A percentile compares a stretch with the other conserved stretches of the same genome.
phyloP scores from a whole-genome alignment of 1,284 basidiomycete species.

The Pascua sp. region DNA sequence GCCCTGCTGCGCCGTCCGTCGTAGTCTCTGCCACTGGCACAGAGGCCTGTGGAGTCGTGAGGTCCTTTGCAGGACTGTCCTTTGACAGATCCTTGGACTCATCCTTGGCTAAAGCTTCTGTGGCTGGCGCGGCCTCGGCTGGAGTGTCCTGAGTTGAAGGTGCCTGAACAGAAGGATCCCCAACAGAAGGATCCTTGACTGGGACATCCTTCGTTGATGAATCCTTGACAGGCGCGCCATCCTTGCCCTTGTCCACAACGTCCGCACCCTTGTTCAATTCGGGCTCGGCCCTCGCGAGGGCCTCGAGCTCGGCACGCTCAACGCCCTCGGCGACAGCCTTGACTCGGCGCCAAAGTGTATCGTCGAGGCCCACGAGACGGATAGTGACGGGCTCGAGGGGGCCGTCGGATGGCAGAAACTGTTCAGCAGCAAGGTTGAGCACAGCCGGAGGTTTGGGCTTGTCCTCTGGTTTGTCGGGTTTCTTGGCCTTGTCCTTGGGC shows the following conservation, averaged over 20 bases:
- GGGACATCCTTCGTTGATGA: neutral
- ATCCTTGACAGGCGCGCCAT: neutral
- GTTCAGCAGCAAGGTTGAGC: conserved; percentile 35
- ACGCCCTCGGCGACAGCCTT: conserved; percentile 28
- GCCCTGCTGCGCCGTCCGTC: neutral
- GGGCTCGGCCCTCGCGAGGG: conserved; percentile 25
- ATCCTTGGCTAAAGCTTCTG: neutral
- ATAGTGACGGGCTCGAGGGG: conserved; percentile 35
- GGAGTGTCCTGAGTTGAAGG: neutral
- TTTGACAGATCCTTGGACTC: no score
- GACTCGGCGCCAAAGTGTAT: conserved; percentile 33
- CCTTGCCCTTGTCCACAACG: neutral
- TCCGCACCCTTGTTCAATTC: conserved; percentile 16
- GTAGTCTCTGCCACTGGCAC: no score
- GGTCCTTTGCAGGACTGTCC: no score
- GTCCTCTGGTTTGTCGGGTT: neutral
- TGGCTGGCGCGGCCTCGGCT: neutral
- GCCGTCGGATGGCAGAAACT: conserved; percentile 29
- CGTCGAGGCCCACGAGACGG: conserved; percentile 29
- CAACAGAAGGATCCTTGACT: no score
- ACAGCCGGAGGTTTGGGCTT: conserved; percentile 6
- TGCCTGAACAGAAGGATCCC: no score
- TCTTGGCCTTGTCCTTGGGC: neutral
- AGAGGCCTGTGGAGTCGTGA: no score
- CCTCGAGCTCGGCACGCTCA: conserved; percentile 27